Evolutionary conservation across 2,329 filamentous ascomycete species (phyloP), one percentile per base, ranked within the genome.

Genomic region (Ophiostoma angusticollis): DNA sequence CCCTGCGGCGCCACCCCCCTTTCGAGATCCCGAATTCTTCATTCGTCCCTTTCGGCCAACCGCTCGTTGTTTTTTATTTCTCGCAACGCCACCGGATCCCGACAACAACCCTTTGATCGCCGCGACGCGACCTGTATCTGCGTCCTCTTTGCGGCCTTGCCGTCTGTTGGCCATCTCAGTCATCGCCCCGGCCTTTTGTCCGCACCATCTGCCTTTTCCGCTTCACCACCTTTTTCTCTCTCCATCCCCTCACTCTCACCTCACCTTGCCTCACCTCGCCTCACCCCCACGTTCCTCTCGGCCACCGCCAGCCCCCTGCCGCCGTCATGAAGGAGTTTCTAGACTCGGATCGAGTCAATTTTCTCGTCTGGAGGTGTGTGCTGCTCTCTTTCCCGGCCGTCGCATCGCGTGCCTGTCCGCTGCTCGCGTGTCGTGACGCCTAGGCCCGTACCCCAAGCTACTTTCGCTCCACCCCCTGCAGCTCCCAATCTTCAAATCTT

Each of bases 301-400:
- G 40, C 42, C 41, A 32, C 29, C 35, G 40, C 39, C 37, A 25
- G 18, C 46, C 9, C 35, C 25, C 18, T 47, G 50, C 49, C 45
- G 45, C 52, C 49, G 53, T 45, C 48, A 75, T 74, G 70, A 75
- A 74, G 63, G 72, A 76, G 62, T 66, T 67, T 54, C 65, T 80
- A 53, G 70, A 77, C 67, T 77, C 72, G 49, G 68, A 79, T 59
- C 68, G 72, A 65, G 64, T 79, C 67, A 80, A 79, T 65, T 79
- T 74, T 67, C 68, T 80, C 58, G 68, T 80, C 57, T 80, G 75
- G 75, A 77, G 73, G 75, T 80, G 67, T 60, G 74, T 70, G n/a
- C 44, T 50, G 49, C 44, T 45, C 45, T 37, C 45, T 39, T 46
- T 38, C 42, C 44, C 37, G 41, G 39, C 38, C 32, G 41, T 37